phyloP scores from a whole-genome alignment of 805 yeast genomes.

The Candida tibetensis region DNA sequence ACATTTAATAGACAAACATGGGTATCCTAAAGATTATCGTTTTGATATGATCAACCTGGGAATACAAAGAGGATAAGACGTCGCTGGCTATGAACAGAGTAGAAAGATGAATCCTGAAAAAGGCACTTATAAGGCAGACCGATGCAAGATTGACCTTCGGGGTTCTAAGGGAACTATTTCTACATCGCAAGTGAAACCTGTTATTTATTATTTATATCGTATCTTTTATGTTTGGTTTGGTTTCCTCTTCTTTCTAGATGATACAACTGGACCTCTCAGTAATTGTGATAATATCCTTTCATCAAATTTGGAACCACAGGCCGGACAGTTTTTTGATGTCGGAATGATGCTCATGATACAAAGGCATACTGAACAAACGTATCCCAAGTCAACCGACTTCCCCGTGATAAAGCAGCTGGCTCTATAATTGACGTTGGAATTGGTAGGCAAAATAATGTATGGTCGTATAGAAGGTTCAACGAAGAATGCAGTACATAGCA shows the following conservation, averaged over 20 bases:
- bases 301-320: conserved; percentile 80
- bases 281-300: conserved; percentile 55
- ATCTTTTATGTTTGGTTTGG: not conserved
- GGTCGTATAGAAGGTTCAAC: conserved; percentile 81
- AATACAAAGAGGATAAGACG: conserved; percentile 9
- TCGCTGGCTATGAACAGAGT: too few species aligned
- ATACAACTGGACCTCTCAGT: conserved; percentile 57
- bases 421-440: conserved; percentile 83
- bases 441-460: conserved; percentile 77
- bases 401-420: conserved; percentile 93
- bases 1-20: conserved; percentile 52
- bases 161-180: not conserved
- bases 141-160: not conserved
- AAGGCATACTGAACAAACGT: conserved; percentile 90
- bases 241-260: conserved; percentile 36
- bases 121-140: too few species aligned
- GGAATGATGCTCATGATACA: conserved; percentile 77
- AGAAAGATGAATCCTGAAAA: too few species aligned
- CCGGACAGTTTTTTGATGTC: conserved; percentile 68
- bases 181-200: too few species aligned
- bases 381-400: conserved; percentile 88
- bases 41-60: conserved; percentile 31
- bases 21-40: conserved; percentile 39
- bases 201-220: too few species aligned
- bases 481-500: conserved; percentile 74